Percentiles rank a stretch among this genome's conserved stretches.
phyloP scores from a whole-genome alignment of 768 basidiomycete species.

The Suillus brevipes region DNA sequence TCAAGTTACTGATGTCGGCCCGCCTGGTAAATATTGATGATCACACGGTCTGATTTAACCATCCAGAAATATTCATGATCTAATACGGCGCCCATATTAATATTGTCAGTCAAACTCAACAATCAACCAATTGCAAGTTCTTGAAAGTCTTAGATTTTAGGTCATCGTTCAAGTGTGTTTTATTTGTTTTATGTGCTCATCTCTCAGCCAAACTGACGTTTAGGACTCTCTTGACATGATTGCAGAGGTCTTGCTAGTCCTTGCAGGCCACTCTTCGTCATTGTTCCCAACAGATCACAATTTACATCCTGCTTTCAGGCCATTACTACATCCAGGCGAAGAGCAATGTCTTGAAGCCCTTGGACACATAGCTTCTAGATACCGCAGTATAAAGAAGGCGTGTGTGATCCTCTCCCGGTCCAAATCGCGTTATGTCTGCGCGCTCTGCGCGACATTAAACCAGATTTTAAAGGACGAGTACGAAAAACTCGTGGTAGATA shows the following conservation, averaged over 20 bases:
- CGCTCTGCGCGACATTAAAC: conserved; percentile 71
- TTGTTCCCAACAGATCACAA: conserved; percentile 65
- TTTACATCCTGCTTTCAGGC: conserved; percentile 61
- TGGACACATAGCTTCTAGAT: conserved; percentile 71
- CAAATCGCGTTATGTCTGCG: conserved; percentile 74
- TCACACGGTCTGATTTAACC: not conserved
- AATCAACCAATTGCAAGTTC: not conserved
- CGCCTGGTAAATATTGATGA: not conserved
- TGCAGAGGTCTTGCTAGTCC: conserved; percentile 82
- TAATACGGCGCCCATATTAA: too few species aligned
- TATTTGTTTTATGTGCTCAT: not conserved
- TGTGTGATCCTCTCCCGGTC: conserved; percentile 53
- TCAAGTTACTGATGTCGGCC: not conserved
- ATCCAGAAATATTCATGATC: not conserved
- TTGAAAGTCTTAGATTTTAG: not conserved
- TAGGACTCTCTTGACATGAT: conserved; percentile 56
- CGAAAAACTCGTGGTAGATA: conserved; percentile 73
- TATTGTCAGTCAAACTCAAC: not conserved
- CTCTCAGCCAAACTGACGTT: conserved; percentile 6
- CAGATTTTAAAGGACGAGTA: conserved; percentile 80
- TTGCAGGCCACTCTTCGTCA: conserved; percentile 86
- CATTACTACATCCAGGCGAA: conserved; percentile 88
- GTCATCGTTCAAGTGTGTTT: not conserved
- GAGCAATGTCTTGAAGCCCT: conserved; percentile 81
- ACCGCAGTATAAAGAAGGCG: conserved; percentile 66